Percentiles rank a stretch among this genome's conserved stretches.
Evolutionary conservation across 2,329 filamentous ascomycete genomes (phyloP).

Genomic region (Venturia nashicola): DNA sequence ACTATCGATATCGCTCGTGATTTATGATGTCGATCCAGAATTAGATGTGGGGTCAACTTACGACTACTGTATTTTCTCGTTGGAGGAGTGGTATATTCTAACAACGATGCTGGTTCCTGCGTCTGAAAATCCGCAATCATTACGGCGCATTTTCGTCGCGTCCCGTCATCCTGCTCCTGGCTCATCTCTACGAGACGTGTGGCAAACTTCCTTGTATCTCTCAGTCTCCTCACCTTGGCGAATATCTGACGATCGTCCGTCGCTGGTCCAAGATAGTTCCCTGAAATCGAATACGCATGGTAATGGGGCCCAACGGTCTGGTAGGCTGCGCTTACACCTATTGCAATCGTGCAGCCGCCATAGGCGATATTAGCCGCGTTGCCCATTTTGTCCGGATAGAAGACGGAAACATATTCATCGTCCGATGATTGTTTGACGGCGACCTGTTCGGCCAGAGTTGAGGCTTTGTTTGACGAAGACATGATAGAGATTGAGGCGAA

Average conservation of each 20-base stretch:
- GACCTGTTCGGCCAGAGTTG: neutral
- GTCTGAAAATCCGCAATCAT: conserved; percentile 36
- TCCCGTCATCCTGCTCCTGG: conserved; percentile 27
- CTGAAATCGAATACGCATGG: conserved; percentile 34
- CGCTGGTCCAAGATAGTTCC: conserved; percentile 36
- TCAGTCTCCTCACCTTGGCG: conserved; percentile 24
- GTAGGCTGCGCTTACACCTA: conserved; percentile 31
- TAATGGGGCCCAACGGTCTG: conserved; percentile 26
- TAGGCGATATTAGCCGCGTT: conserved; percentile 29
- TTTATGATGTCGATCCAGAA: too few relatives aligned
- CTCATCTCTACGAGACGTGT: conserved; percentile 35
- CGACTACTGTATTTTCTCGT: conserved; percentile 19
- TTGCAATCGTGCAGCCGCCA: conserved; percentile 31
- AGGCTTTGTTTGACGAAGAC: neutral
- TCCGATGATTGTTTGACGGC: neutral
- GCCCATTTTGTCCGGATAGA: conserved; percentile 25
- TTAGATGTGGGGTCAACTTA: neutral
- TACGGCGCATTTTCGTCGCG: conserved; percentile 28
- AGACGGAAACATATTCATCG: neutral
- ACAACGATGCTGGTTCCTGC: conserved; percentile 21
- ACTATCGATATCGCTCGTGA: too few relatives aligned
- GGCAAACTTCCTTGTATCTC: conserved; percentile 36
- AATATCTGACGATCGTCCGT: conserved; percentile 26
- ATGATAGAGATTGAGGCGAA: neutral
- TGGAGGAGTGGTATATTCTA: conserved; percentile 29